Base-by-base conservation (phyloP, 2,329 filamentous ascomycete species). In the Microsporum audouinii region DNA sequence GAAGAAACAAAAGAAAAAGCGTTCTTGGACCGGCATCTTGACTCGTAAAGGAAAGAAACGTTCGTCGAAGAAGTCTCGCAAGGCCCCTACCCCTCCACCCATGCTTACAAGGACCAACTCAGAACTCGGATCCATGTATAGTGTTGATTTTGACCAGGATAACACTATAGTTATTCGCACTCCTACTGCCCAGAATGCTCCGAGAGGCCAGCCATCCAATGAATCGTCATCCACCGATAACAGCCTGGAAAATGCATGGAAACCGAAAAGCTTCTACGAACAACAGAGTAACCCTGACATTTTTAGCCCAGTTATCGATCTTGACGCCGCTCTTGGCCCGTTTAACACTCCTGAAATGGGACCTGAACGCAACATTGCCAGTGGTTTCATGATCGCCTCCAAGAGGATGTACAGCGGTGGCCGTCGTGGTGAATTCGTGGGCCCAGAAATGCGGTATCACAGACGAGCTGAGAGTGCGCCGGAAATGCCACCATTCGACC, bases 241-340 rank as follows among this genome's bases (percentile, higher is more conserved):
- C 53, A 59, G 36, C 5, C 64, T 68, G 5, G 75, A 76, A 56
- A 68, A 64, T 5, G 68, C 75, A 5, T 77, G 75, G 75, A 77
- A 76, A 63, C 75, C 75, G 27, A 69, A 70, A 58, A 76, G 74
- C 58, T 77, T 77, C 59, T 77, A 77, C 55, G 75, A 77, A 53
- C 75, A 77, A 63, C 70, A 59, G 43, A 64, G 69, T 1, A 79
- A 84, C 6, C 83, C 86, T 55, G 89, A 95, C 62, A 72, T 82
- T 2, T 81, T 86, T 59, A 89, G 85, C 69, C 86, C 88, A 5
- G 87, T 96, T 72, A 95, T 99, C 65, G 94, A 99, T 72, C 78
- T 99, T 47, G 94, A 99, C 75, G 92, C 91, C 17, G 94, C 92
- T 31, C 80, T 97, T 1, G 91, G 91, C 1, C 91, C 92, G 0